Base-by-base conservation (phyloP, 768 basidiomycete genomes). In the Russula sp. region DNA sequence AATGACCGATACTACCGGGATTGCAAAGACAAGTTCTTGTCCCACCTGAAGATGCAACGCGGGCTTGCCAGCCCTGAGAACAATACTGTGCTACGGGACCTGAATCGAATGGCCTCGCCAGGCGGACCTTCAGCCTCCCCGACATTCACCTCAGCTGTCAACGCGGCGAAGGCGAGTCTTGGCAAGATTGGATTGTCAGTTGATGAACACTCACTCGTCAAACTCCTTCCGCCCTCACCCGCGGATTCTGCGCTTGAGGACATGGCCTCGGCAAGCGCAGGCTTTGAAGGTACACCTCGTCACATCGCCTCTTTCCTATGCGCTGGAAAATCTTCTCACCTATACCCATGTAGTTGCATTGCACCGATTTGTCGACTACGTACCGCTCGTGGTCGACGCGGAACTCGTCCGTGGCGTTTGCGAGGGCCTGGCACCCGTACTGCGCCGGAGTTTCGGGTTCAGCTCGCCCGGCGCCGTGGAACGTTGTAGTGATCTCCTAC, bases 361-460 rank as follows among this genome's bases (percentile, higher is more conserved):
- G 40, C 49, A 51, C 8, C 55, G 66, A 9, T 67, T 67, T 44
- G 59, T 57, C 1, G 66, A 67, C 52, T 67, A 67, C 31, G 56
- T 55, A 18, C 64, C 62, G 8, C 57, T 61, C 2, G 31, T 57
- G 8, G 59, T 67, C 55, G 63, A 65, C n/a, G 52, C n/a, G 8
- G 59, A 65, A 16, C 66, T 67, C 14, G 64, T 65, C 31, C 49
- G 45, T 14, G 64, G 66, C 3, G 4, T 65, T 31, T 48, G 44
- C 34, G 35, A 55, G 22, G 59, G 6, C 14, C 39, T 67, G 13
- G n/a, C 37, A n/a, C 2, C 2, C 2, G 20, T 22, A 2, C 58
- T 67, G 27, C 51, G 54, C 22, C 11, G 27, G 3, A 53, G 59
- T 35, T 57, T 67, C 20, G 53, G 22, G 6, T 52, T 67, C 37